Base-by-base conservation (phyloP, 192 early-diverging fungal species). In the Podila horticola region DNA sequence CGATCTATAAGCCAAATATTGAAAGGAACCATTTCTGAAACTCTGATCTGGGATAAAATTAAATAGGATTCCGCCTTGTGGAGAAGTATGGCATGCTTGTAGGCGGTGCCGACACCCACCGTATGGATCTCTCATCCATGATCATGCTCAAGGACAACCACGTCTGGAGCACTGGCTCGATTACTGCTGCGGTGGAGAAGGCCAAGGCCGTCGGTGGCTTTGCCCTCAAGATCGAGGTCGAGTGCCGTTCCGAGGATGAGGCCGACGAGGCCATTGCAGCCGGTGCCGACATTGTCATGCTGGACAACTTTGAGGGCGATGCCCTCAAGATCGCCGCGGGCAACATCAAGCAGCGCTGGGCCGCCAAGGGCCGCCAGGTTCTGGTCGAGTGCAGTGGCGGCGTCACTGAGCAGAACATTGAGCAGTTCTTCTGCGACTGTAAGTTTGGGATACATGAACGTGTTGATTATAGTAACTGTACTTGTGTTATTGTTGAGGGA, bases 61-160 rank as follows among this genome's bases (percentile, higher is more conserved):
- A 31, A n/a, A 31, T 51, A 91, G 97, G 97, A 4, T 99, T 99
- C 90, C 91, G 98, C 49, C 81, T 97, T 55, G 94, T 99, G 3
- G 98, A 99, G 81, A 99, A 99, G 75, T 99, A 99, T 82, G 98
- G 95, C 30, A 96, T 97, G 90, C 85, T 96, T 26, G 96, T 99
- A 24, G 98, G 98, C 48, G 98, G 98, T 45, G 93, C 95, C 57
- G 98, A 99, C 79, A 97, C 95, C 0, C 98, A 99, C 83, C 96
- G 98, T 49, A 93, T 95, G 91, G 96, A 98, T 83, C 87, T 99
- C 61, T 97, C 96, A 5, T 91, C 95, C 19, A 97, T 98, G 96
- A 94, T 99, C 63, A 99, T 99, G 98, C 88, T 99, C 60, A 99
- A 99, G 84, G 98, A 99, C 86, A 98, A 99, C 86, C 98, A 99